These are phyloP conservation scores for Jatropha curcas DNA, from an alignment of 345 rosid genomes.

Conservation along the genomic window DNA sequence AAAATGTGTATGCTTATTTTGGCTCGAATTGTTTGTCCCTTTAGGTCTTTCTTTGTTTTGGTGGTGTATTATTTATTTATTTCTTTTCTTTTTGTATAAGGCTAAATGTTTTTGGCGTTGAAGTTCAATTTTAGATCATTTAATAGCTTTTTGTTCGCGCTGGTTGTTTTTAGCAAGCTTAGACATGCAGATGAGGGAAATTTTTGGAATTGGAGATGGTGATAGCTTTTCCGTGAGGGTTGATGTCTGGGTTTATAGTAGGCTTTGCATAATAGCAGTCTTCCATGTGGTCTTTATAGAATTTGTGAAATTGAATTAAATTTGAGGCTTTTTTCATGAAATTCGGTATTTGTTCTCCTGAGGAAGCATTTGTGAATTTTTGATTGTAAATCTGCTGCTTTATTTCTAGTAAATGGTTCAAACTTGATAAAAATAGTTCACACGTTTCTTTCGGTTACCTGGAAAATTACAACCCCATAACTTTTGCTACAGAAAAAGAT, in stretches of 20 bases:
- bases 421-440: background rate
- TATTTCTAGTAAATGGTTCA: background rate
- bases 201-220: conserved; percentile 11
- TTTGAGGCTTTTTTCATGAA: conserved; percentile 3
- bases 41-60: background rate
- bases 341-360: background rate
- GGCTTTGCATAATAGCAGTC: background rate
- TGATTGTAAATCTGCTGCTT: background rate
- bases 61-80: background rate
- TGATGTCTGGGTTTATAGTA: background rate
- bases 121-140: background rate
- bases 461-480: background rate
- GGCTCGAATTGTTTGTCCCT: background rate
- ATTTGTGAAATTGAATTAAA: background rate
- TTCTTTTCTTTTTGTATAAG: background rate
- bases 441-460: background rate
- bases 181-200: background rate
- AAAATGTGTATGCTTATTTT: background rate
- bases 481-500: no score
- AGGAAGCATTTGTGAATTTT: background rate
- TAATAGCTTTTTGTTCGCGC: background rate
- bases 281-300: background rate
- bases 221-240: background rate
- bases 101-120: background rate
- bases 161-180: background rate